phyloP scores from a whole-genome alignment of 208 protist genomes.

The Acanthamoeba castellanii region DNA sequence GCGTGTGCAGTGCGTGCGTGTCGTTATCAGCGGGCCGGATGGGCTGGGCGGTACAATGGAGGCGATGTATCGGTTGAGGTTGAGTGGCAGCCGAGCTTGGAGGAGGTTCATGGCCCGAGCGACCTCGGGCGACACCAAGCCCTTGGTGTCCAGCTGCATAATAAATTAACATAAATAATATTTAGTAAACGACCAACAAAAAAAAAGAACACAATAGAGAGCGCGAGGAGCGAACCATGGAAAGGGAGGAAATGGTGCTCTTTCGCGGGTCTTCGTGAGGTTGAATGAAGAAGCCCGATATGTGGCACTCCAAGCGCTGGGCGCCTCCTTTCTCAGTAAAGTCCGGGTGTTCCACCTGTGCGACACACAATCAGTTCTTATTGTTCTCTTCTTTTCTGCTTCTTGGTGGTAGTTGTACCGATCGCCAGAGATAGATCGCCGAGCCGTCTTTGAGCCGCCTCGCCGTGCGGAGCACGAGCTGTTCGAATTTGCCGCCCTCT shows the following conservation, averaged over 20 bases:
- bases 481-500: not conserved
- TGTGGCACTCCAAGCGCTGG: not conserved
- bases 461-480: conserved; percentile 31
- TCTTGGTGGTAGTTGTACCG: not conserved
- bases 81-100: not conserved
- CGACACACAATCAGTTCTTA: not conserved
- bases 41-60: not conserved
- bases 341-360: conserved; percentile 14
- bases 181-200: too few relatives aligned
- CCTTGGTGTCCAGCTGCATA: conserved; percentile 4
- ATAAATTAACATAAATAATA: too few relatives aligned
- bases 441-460: conserved; percentile 6
- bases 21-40: not conserved
- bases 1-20: too few relatives aligned
- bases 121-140: not conserved
- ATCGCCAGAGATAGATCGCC: conserved; percentile 23
- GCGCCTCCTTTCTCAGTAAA: not conserved
- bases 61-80: conserved; percentile 6
- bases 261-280: conserved; percentile 10
- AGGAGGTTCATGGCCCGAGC: not conserved
- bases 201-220: too few relatives aligned
- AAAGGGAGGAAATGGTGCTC: not conserved
- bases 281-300: conserved; percentile 11
- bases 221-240: not conserved
- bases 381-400: too few relatives aligned